Base-by-base conservation (phyloP, 2,329 filamentous ascomycete species). In the Epicoccum nigrum region DNA sequence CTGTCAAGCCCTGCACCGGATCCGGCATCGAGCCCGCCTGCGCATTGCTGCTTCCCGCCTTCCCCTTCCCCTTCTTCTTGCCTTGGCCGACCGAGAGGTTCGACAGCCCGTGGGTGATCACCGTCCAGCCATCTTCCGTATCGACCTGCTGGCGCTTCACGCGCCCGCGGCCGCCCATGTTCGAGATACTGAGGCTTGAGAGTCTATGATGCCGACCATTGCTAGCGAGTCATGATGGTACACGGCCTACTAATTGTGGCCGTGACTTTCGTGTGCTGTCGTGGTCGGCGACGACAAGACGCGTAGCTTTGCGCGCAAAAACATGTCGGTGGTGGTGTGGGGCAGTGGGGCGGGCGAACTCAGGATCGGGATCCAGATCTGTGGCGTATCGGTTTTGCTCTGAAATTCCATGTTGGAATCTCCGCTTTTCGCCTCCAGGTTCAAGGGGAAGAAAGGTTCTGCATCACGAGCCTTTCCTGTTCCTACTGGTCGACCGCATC, bases 41-140 rank as follows among this genome's bases (percentile, higher is more conserved):
- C 7, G 35, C 45, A 23, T 46, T 40, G 12, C 30, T 7, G 28
- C 35, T 21, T 11, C 16, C 20, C 34, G 23, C 13, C 16, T 39
- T 21, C 34, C 27, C 13, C 16, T 39, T 43, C 17, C 25, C 47
- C 38, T 49, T 51, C 35, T 41, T 47, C 31, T 23, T 40, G 40
- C 51, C 55, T 16, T 15, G 37, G 37, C 49, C 46, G 23, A 55
- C 35, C 2, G 52, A 55, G 8, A 63, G 17, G 1, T 52, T 58
- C 11, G 55, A 47, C 1, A 64, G 16, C 0, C 62, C 56, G 47
- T 71, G 68, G 13, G 69, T 70, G n/a, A 74, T 62, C 1, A 74
- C 61, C 2, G 67, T 74, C 72, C 72, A 74, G 3, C 71, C 72
- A 58, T 74, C 70, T 0, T 60, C 61, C 12, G 60, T 54, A 12